Base-by-base conservation (phyloP, 1,139 yeast genomes). In the Scheffersomyces cryptocercus region DNA sequence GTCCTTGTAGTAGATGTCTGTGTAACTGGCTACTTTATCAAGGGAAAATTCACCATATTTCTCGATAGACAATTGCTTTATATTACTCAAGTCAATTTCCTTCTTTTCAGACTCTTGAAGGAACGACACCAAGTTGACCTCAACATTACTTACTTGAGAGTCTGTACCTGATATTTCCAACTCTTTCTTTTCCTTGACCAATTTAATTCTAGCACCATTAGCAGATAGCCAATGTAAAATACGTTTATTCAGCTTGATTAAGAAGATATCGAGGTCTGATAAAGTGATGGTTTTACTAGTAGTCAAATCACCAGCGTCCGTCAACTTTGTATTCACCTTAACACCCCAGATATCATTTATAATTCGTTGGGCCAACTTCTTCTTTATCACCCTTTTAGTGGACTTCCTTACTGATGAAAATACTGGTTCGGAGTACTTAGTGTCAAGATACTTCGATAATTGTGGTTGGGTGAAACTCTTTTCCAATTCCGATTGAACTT, bases 151-250 rank as follows among this genome's bases (percentile, higher is more conserved):
- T 7, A 70, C 56, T 46, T 70, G 74, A 12, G 54, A 43, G n/a
- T 59, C 60, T 0, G 74, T 67, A 2, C 77, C 77, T 13, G 49
- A 42, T 33, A 68, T 59, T 13, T 41, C 48, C 11, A 67, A 55
- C 14, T 42, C 41, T 28, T 55, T 55, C 13, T 53, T 43, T 3
- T 47, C 42, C 2, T 61, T 47, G 33, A 60, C 61, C 59, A 82
- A 68, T 5, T 72, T 64, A 38, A 83, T 66, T 45, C 70, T 69
- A 10, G 84, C 84, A 0, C 87, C 88, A 8, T 79, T 67, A 42
- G 80, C 67, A 4, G 81, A 67, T 68, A 84, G 70, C 40, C 75
- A 68, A 38, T 77, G 73, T 33, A 79, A 64, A 31, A 79, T 56
- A 28, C 62, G 61, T 4, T 82, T 84, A 38, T 70, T 69, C 40